Evolutionary conservation across 2,329 filamentous ascomycete species (phyloP).

Genomic region (Ophiocordyceps camponoti-floridani): DNA sequence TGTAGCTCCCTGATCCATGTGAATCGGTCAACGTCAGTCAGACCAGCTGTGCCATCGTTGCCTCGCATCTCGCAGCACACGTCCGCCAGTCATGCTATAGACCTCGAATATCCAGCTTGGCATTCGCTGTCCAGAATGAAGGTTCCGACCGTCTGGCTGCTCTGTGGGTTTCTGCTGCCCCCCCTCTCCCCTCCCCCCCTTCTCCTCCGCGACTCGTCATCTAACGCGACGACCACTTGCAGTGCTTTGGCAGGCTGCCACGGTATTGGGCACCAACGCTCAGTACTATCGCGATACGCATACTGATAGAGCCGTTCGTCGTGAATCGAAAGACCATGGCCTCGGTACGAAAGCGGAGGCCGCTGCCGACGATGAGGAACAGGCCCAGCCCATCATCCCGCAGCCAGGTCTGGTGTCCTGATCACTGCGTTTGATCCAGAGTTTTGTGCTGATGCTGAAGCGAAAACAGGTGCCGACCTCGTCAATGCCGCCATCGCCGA

Average conservation of each 20-base stretch:
- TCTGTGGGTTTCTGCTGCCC: conserved; percentile 17
- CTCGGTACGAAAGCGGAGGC: conserved; percentile 13
- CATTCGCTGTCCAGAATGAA: conserved; percentile 19
- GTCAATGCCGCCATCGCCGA: conserved; percentile 33
- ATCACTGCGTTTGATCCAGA: neutral
- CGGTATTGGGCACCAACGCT: conserved; percentile 18
- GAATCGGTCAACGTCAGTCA: neutral
- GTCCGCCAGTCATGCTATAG: conserved; percentile 11
- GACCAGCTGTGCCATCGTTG: neutral
- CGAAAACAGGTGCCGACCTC: conserved; percentile 27
- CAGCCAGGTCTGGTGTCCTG: conserved; percentile 16
- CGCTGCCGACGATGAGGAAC: conserved; percentile 9
- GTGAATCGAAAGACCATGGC: conserved; percentile 13
- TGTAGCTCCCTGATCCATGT: too few relatives aligned
- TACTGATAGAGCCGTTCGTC: conserved; percentile 11
- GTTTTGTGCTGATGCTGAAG: neutral
- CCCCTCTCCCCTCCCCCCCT: conserved; percentile 2
- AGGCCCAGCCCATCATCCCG: conserved; percentile 8
- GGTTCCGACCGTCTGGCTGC: conserved; percentile 19
- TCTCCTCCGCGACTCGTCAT: conserved; percentile 1
- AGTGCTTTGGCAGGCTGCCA: conserved; percentile 29
- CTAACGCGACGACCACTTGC: neutral
- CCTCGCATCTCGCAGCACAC: neutral
- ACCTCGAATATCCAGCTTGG: conserved; percentile 2
- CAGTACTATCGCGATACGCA: conserved; percentile 18